Evolutionary conservation across 805 yeast species (phyloP), one percentile per base, ranked within the genome.

Genomic region (Lipomyces oligophaga): DNA sequence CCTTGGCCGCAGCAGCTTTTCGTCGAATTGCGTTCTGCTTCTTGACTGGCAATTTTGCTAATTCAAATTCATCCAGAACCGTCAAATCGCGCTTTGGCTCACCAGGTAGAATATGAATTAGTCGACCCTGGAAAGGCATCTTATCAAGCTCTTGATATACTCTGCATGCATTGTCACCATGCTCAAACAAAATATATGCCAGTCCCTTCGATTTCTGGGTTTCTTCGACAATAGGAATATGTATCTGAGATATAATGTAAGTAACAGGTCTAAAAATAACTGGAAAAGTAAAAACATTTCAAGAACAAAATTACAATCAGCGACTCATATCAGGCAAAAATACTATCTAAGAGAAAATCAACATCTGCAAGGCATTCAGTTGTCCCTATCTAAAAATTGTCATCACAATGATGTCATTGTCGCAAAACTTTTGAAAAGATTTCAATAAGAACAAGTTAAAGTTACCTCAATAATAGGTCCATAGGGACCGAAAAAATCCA

Each of bases 201-300:
- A 87, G 86, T 0, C 98, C 98, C 66, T 93, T 93, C 1, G 96
- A 83, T 58, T 80, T 77, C 8, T 95, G 94, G 0, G 94, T 85
- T 67, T 93, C 78, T 3, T 94, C 82, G 62, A 90, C 97, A 30
- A 88, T 65, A 0, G 98, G 96, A 58, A 93, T 72, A 65, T 93
- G 98, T 1, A 87, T 95, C 60, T 58, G 24, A 13, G 38, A n/a
- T 38, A 3, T 24, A 6, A 26, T 16, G 24, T 34, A 6, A 34
- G 34, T 16, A 24, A 8, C 8, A 26, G 13, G 30, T 26, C 30
- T 26, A n/a, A n/a, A n/a, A n/a, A n/a, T n/a, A n/a, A n/a, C n/a
- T n/a, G n/a, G n/a, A n/a, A n/a, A n/a, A n/a, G n/a, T n/a, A n/a
- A n/a, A n/a, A n/a, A n/a, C n/a, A n/a, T n/a, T n/a, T n/a, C n/a